Base-by-base conservation (phyloP, 768 basidiomycete genomes). In the Suillus alpinus region DNA sequence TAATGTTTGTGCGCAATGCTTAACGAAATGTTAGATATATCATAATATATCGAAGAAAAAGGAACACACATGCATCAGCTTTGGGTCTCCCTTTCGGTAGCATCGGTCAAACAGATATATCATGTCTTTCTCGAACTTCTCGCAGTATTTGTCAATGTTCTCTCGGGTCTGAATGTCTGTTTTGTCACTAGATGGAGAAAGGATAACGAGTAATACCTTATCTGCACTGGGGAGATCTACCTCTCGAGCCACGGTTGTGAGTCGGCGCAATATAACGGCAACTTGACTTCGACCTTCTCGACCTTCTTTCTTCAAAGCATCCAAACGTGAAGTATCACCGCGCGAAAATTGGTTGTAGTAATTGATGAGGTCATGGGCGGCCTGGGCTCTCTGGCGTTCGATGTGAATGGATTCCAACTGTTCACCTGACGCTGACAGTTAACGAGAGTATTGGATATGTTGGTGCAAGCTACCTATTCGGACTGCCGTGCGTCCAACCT, bases 71-170 rank as follows among this genome's bases (percentile, higher is more conserved):
- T 95, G 93, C 97, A 99, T 99, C 91, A 98, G 92, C 76, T 96
- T 96, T 0, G 97, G 97, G 71, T 99, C 97, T 36, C 95, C 95
- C 70, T 94, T 93, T 57, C 95, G 86, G 75, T 98, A 99, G 68
- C 92, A 95, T 66, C 91, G 80, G 72, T 99, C 97, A 71, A 99
- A 99, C 44, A 98, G 79, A 69, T 91, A 87, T 57, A 99, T 84
- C 86, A 98, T 96, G 70, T 98, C 96, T 77, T 96, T 98, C 75
- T 99, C 97, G 65, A 98, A 98, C 73, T 91, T 93, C 77, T 99
- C 97, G 77, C 97, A 97, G 67, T 98, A 98, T 71, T 90, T 91
- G 68, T 98, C 96, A 62, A 99, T 94, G 60, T 81, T 88, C 71
- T 97, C 95, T 63, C 92, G 81, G 2, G 95, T 94, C 89, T 95